Evolutionary conservation across 176 grass and related monocot species (phyloP).

Genomic region (Oropetium thomaeum): DNA sequence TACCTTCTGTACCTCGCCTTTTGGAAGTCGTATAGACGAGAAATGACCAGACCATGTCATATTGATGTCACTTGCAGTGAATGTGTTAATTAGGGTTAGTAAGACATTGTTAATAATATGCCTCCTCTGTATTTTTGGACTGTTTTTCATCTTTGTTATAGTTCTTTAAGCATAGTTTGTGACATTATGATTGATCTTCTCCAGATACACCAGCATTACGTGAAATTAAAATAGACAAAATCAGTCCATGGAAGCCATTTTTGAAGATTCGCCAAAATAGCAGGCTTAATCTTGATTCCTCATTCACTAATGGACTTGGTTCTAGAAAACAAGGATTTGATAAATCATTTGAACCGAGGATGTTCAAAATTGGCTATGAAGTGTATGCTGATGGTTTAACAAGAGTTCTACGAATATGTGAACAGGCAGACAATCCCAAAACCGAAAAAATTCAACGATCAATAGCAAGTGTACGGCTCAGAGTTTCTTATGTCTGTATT

Average conservation of each 20-base stretch:
- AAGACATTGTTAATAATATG: constrained; percentile 23
- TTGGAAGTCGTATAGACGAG: neutral
- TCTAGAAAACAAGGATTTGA: constrained; percentile 51
- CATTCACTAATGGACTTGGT: constrained; percentile 47
- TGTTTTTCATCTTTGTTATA: constrained; percentile 3
- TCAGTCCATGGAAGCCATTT: constrained; percentile 74
- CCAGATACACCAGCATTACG: constrained; percentile 72
- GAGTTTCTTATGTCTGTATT: constrained; percentile 54
- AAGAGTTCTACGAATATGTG: constrained; percentile 71
- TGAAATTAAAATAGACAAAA: constrained; percentile 92
- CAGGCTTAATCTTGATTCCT: constrained; percentile 62
- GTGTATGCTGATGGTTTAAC: constrained; percentile 80
- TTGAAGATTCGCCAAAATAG: constrained; percentile 65
- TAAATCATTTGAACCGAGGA: constrained; percentile 51
- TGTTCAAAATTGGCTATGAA: constrained; percentile 74
- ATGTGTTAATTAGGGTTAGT: constrained; percentile 11
- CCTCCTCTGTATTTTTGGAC: neutral
- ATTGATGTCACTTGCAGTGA: neutral
- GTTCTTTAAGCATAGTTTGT: constrained; percentile 30
- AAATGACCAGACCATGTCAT: neutral
- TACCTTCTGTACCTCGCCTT: neutral
- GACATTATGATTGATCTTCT: constrained; percentile 33
- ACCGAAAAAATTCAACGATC: constrained; percentile 46
- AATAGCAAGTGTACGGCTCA: constrained; percentile 59
- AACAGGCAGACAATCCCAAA: constrained; percentile 44